These are phyloP conservation scores for Apiospora marii DNA, from an alignment of 2,329 filamentous ascomycete species.

Conservation along the genomic window DNA sequence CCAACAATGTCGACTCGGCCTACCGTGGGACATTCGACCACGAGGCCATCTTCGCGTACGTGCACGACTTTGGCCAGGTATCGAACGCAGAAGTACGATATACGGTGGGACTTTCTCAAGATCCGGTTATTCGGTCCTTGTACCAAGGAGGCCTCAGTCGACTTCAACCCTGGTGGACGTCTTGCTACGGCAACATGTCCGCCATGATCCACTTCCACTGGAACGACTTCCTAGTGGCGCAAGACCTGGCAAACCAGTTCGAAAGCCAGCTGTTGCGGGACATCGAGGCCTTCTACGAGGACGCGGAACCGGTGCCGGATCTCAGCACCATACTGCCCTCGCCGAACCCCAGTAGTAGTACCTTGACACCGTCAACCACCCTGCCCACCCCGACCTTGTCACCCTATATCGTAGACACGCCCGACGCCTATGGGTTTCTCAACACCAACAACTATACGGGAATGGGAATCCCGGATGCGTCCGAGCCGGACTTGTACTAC, in stretches of 20 bases:
- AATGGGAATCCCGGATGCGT: slow-evolving; percentile 69
- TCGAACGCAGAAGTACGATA: slow-evolving; percentile 64
- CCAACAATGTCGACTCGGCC: slow-evolving; percentile 64
- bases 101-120: slow-evolving; percentile 74
- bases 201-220: slow-evolving; percentile 73
- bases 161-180: slow-evolving; percentile 76
- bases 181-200: slow-evolving; percentile 67
- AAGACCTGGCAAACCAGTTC: slow-evolving; percentile 68
- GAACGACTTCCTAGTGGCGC: slow-evolving; percentile 67
- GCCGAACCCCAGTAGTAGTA: not conserved
- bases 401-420: slow-evolving; percentile 38
- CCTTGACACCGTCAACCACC: not conserved
- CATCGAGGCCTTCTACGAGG: slow-evolving; percentile 68
- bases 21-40: slow-evolving; percentile 56
- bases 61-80: slow-evolving; percentile 51
- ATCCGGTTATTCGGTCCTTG: slow-evolving; percentile 74
- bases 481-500: slow-evolving; percentile 77
- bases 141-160: slow-evolving; percentile 71
- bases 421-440: slow-evolving; percentile 52
- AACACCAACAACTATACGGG: slow-evolving; percentile 55
- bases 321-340: too few relatives aligned
- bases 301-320: not conserved
- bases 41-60: slow-evolving; percentile 11
- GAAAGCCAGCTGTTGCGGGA: slow-evolving; percentile 70
- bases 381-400: not conserved